These are phyloP conservation scores for Entomortierella beljakovae DNA, from an alignment of 192 early-diverging fungal species.

Conservation along the genomic window DNA sequence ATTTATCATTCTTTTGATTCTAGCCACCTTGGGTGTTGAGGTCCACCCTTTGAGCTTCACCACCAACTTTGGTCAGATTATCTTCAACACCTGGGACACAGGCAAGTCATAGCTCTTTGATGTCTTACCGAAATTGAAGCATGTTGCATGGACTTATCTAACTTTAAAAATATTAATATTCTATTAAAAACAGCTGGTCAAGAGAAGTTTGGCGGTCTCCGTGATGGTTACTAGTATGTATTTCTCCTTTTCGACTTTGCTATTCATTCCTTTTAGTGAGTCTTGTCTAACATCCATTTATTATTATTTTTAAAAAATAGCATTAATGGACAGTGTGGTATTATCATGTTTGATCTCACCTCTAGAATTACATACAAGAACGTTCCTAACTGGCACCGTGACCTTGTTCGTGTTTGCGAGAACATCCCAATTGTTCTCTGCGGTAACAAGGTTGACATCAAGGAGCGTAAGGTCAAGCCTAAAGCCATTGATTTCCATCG, in stretches of 20 bases:
- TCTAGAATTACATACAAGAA: slow-evolving; percentile 99
- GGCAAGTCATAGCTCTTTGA: slow-evolving; percentile 3
- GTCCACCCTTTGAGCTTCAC: slow-evolving; percentile 97
- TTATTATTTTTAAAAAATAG: slow-evolving; percentile 30
- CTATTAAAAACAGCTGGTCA: slow-evolving; percentile 79
- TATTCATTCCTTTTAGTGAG: background rate
- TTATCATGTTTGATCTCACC: slow-evolving; percentile 99
- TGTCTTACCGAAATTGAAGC: background rate
- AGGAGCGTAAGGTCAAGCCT: slow-evolving; percentile 99
- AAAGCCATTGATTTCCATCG: slow-evolving; percentile 99
- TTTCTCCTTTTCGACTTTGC: background rate
- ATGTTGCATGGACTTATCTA: background rate
- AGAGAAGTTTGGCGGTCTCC: slow-evolving; percentile 99
- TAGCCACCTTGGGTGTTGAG: slow-evolving; percentile 98
- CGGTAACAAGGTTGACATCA: slow-evolving; percentile 99
- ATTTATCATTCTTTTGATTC: background rate
- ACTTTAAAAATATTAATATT: background rate
- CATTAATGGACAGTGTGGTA: slow-evolving; percentile 98
- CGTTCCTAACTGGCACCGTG: slow-evolving; percentile 99
- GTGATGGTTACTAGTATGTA: slow-evolving; percentile 97
- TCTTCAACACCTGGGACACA: slow-evolving; percentile 99
- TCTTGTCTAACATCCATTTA: background rate
- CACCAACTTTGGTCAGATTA: slow-evolving; percentile 96
- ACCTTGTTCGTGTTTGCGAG: slow-evolving; percentile 98
- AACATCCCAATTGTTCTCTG: slow-evolving; percentile 99